These are phyloP conservation scores for Dunaliella salina DNA, from an alignment of 163 green algal species.

Conservation along the genomic window DNA sequence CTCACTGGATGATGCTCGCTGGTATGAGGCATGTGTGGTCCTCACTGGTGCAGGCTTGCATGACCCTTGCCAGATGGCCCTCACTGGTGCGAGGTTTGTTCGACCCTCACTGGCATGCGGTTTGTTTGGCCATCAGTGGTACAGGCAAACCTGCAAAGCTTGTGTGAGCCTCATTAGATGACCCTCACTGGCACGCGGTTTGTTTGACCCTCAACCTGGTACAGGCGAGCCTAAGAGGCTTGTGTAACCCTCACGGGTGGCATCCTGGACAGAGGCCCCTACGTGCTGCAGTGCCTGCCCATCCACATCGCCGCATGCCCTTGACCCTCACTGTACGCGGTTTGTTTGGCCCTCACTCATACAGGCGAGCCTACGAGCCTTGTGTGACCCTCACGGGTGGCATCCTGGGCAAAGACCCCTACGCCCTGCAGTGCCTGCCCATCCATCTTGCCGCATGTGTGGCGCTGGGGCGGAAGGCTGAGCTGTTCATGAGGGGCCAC, in stretches of 20 bases:
- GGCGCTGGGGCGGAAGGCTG: slow-evolving; percentile 74
- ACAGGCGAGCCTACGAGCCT: slow-evolving; percentile 24
- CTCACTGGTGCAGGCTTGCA: too few relatives aligned
- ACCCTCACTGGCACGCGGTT: background rate
- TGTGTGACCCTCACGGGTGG: slow-evolving; percentile 42
- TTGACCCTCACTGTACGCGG: background rate
- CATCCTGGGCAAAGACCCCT: slow-evolving; percentile 64
- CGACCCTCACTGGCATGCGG: background rate
- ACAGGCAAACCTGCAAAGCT: slow-evolving; percentile 15
- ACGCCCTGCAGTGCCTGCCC: slow-evolving; percentile 36
- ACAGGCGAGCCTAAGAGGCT: slow-evolving; percentile 24
- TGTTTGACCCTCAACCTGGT: background rate
- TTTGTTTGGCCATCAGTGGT: background rate
- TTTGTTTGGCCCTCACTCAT: background rate
- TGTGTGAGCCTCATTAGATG: too few relatives aligned
- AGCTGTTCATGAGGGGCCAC: slow-evolving; percentile 74
- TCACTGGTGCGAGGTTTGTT: too few relatives aligned
- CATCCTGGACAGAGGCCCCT: slow-evolving; percentile 63
- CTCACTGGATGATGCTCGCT: too few relatives aligned
- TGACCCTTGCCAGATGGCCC: too few relatives aligned
- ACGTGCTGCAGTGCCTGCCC: slow-evolving; percentile 36
- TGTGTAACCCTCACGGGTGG: slow-evolving; percentile 42
- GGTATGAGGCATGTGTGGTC: too few relatives aligned
- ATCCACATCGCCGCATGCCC: background rate
- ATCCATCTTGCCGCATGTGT: background rate